Evolutionary conservation across 345 rosid species (phyloP).

Genomic region (Adansonia digitata): DNA sequence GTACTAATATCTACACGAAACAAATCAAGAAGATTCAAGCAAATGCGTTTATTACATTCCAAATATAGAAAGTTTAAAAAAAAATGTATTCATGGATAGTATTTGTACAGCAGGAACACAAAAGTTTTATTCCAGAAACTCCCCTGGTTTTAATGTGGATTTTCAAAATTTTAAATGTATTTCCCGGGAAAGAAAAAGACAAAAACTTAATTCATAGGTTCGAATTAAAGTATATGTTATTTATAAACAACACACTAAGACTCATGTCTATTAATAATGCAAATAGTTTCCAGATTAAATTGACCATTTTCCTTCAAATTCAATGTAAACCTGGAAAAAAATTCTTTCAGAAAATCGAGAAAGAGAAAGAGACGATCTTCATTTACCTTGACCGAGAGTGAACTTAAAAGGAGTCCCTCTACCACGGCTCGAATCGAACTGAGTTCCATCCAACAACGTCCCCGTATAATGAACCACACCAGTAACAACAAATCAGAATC

Average conservation of each 20-base stretch:
- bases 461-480: slow-evolving; percentile 65
- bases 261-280: neutral
- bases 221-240: neutral
- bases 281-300: neutral
- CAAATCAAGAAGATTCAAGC: neutral
- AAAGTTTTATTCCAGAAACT: neutral
- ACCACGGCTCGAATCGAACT: slow-evolving; percentile 90
- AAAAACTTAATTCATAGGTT: neutral
- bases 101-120: neutral
- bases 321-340: neutral
- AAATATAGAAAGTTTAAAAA: neutral
- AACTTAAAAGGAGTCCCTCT: slow-evolving; percentile 83
- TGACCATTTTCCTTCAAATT: neutral
- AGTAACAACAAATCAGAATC: neutral
- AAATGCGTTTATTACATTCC: neutral
- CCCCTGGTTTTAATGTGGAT: neutral
- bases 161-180: neutral
- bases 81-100: neutral
- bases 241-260: neutral
- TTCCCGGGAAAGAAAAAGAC: neutral
- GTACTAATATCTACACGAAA: neutral
- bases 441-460: slow-evolving; percentile 81
- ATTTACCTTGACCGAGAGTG: slow-evolving; percentile 87
- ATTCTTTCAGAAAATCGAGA: neutral
- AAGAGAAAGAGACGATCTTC: neutral